These are phyloP conservation scores for Licmophora abbreviata DNA, from an alignment of 108 stramenopile genomes.

Conservation along the genomic window DNA sequence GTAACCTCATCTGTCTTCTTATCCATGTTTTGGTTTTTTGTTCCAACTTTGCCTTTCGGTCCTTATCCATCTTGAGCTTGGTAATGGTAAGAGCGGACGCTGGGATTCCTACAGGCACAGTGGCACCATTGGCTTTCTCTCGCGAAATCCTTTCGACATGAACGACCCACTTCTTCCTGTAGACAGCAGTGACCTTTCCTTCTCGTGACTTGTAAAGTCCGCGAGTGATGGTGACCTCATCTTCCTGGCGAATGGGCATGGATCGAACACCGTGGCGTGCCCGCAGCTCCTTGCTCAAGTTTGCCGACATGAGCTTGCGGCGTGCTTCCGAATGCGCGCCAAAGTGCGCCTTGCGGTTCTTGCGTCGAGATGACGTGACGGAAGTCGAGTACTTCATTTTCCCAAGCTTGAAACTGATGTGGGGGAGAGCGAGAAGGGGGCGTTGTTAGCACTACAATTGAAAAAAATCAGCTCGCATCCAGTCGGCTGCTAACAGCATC, in stretches of 20 bases:
- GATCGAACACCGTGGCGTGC: constrained; percentile 96
- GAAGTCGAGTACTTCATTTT: constrained; percentile 83
- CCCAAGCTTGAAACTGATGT: no score
- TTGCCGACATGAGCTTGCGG: constrained; percentile 92
- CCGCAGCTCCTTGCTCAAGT: constrained; percentile 97
- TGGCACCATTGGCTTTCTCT: constrained; percentile 94
- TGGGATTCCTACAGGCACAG: constrained; percentile 90
- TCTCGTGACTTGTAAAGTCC: constrained; percentile 96
- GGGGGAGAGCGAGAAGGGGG: no score
- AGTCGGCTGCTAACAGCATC: no score
- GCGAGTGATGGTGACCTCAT: constrained; percentile 95
- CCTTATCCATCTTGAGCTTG: constrained; percentile 99
- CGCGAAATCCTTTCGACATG: constrained; percentile 96
- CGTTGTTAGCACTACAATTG: no score
- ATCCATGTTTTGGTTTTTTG: constrained; percentile 87
- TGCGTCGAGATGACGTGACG: constrained; percentile 91
- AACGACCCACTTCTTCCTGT: constrained; percentile 97
- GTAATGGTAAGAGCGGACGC: constrained; percentile 95
- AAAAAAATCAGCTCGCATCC: no score
- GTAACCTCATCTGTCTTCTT: constrained; percentile 60
- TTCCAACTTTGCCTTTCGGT: constrained; percentile 92
- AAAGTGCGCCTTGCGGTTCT: constrained; percentile 99
- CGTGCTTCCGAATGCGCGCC: constrained; percentile 87
- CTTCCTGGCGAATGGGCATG: constrained; percentile 98
- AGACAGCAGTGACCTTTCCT: constrained; percentile 94